Conservation (phyloP, 331 rosid species). For the Quercus tomentella region DNA sequence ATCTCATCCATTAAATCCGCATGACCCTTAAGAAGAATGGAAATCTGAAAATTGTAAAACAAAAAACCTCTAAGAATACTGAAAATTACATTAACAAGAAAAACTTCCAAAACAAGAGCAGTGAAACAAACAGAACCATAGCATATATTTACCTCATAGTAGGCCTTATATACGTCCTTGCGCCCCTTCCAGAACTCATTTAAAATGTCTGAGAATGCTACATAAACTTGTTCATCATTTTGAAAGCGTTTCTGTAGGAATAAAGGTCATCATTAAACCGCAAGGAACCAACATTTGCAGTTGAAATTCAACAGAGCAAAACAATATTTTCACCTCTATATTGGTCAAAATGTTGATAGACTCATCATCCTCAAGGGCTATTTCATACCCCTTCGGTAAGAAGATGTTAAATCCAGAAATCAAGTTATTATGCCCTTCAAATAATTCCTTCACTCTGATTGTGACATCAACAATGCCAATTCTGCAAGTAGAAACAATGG, state of each 20-base stretch:
- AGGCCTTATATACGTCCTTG: conserved; percentile 83
- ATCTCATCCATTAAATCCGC: conserved; percentile 82
- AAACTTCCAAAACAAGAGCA: background rate
- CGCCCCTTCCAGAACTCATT: conserved; percentile 96
- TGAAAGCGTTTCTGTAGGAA: conserved; percentile 77
- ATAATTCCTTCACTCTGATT: too few species aligned
- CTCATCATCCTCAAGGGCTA: conserved; percentile 85
- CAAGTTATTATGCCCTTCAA: too few species aligned
- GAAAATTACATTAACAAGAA: background rate
- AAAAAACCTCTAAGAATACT: background rate
- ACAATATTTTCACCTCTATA: conserved; percentile 71
- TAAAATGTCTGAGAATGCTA: conserved; percentile 89
- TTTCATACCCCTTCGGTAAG: conserved; percentile 78
- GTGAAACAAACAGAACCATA: background rate
- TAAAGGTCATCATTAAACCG: conserved; percentile 12
- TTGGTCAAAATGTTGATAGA: conserved; percentile 94
- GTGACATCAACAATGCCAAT: too few species aligned
- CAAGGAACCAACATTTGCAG: background rate
- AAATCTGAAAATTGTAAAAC: conserved; percentile 50
- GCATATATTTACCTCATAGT: conserved; percentile 58
- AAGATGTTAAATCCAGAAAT: too few species aligned
- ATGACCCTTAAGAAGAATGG: conserved; percentile 69
- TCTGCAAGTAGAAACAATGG: too few species aligned
- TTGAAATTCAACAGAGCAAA: background rate
- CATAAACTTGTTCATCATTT: conserved; percentile 78